These are phyloP conservation scores for Crucibulum laeve DNA, from an alignment of 768 basidiomycete species.

Conservation along the genomic window DNA sequence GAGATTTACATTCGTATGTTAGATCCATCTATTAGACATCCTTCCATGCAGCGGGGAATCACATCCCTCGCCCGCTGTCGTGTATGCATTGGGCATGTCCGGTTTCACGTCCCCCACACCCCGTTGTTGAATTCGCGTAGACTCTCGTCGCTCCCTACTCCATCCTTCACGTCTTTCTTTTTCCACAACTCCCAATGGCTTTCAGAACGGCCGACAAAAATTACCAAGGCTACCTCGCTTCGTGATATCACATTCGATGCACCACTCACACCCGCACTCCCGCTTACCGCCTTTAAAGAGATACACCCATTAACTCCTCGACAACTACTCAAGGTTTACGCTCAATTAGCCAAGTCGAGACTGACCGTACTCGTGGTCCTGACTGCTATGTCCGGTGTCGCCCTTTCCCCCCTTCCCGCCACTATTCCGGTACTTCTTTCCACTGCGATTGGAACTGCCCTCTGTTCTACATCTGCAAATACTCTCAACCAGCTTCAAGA, in stretches of 20 bases:
- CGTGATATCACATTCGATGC: conserved; percentile 6
- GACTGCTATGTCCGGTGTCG: conserved; percentile 89
- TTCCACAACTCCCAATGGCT: conserved; percentile 59
- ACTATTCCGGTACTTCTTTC: conserved; percentile 81
- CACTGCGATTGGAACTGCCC: conserved; percentile 83
- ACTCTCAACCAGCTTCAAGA: conserved; percentile 94
- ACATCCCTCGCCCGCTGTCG: neutral
- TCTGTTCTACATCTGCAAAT: conserved; percentile 93
- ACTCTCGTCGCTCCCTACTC: conserved; percentile 8
- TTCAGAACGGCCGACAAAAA: no score
- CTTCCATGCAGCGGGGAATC: neutral
- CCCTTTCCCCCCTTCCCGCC: conserved; percentile 84
- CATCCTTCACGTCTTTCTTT: conserved; percentile 54
- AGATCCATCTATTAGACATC: neutral
- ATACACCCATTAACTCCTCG: conserved; percentile 41
- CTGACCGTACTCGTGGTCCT: conserved; percentile 83
- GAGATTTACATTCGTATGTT: no score
- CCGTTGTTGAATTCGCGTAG: neutral
- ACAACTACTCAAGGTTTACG: conserved; percentile 63
- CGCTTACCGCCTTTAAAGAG: conserved; percentile 26
- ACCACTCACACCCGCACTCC: conserved; percentile 10
- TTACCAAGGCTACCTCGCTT: no score
- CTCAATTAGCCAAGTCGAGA: conserved; percentile 79
- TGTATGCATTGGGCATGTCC: neutral
- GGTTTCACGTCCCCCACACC: no score